These are phyloP conservation scores for Handroanthus guayacan DNA, from an alignment of 257 asterid species.

Conservation along the genomic window DNA sequence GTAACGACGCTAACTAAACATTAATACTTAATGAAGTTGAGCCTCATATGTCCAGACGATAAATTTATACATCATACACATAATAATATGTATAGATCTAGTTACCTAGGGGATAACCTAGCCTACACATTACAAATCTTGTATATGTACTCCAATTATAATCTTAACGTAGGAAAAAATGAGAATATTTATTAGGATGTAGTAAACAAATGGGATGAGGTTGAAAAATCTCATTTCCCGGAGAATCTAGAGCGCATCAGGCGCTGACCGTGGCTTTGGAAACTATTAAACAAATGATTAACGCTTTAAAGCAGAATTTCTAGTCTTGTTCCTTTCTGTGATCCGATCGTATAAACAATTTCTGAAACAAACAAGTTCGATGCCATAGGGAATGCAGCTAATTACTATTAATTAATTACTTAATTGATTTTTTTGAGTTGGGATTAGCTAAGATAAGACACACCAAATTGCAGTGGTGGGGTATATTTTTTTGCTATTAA, in stretches of 20 bases:
- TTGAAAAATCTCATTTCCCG: constrained; percentile 62
- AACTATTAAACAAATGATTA: constrained; percentile 40
- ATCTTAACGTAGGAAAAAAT: constrained; percentile 11
- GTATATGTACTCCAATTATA: background rate
- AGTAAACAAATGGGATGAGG: constrained; percentile 50
- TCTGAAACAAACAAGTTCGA: constrained; percentile 3
- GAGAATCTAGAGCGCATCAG: constrained; percentile 95
- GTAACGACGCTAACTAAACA: too few species aligned
- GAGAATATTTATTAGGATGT: constrained; percentile 35
- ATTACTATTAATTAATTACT: background rate
- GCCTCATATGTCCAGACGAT: too few species aligned
- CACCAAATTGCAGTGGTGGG: background rate
- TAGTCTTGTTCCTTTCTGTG: constrained; percentile 43
- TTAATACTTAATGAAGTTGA: too few species aligned
- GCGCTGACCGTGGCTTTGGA: constrained; percentile 72
- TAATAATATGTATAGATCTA: background rate
- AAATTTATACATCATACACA: too few species aligned
- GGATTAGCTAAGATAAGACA: constrained; percentile 33
- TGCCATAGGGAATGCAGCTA: constrained; percentile 37
- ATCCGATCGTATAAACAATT: constrained; percentile 44
- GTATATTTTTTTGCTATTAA: too few species aligned
- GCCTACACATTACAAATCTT: background rate
- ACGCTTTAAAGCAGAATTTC: constrained; percentile 33
- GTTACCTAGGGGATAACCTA: background rate
- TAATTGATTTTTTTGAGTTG: background rate